Conservation (phyloP, 768 basidiomycete genomes). For the Russula ochroleuca region DNA sequence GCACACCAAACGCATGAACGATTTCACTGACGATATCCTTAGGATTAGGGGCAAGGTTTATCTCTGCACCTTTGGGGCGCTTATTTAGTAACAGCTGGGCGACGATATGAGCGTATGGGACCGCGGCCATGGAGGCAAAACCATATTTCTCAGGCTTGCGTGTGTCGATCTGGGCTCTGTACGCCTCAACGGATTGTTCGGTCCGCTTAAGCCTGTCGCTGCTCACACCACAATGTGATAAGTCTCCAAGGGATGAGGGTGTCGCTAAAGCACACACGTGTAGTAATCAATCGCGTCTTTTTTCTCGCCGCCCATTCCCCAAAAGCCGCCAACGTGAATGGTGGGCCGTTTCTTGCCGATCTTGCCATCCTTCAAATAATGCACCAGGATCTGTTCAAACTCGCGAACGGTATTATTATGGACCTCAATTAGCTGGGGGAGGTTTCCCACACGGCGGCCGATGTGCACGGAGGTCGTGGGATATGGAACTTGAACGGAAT, state of each 20-base stretch:
- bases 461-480: slow-evolving; percentile 90
- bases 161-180: slow-evolving; percentile 64
- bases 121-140: slow-evolving; percentile 85
- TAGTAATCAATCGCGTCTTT: slow-evolving; percentile 93
- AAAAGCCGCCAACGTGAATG: slow-evolving; percentile 69
- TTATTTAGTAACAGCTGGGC: slow-evolving; percentile 66
- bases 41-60: slow-evolving; percentile 80
- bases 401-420: slow-evolving; percentile 94
- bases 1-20: not conserved
- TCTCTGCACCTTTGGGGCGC: slow-evolving; percentile 64
- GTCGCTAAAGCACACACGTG: slow-evolving; percentile 51
- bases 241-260: not conserved
- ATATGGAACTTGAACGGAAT: slow-evolving; percentile 68
- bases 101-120: slow-evolving; percentile 84
- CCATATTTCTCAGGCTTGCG: slow-evolving; percentile 86
- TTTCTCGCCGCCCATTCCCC: slow-evolving; percentile 80
- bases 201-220: slow-evolving; percentile 53
- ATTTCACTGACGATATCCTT: slow-evolving; percentile 67
- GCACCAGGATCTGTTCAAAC: slow-evolving; percentile 83
- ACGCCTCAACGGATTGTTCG: slow-evolving; percentile 68
- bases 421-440: slow-evolving; percentile 87
- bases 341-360: slow-evolving; percentile 79
- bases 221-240: not conserved
- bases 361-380: slow-evolving; percentile 80
- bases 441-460: slow-evolving; percentile 78